These are phyloP conservation scores for Penicillium chermesinum DNA, from an alignment of 495 filamentous ascomycete species.

Conservation along the genomic window DNA sequence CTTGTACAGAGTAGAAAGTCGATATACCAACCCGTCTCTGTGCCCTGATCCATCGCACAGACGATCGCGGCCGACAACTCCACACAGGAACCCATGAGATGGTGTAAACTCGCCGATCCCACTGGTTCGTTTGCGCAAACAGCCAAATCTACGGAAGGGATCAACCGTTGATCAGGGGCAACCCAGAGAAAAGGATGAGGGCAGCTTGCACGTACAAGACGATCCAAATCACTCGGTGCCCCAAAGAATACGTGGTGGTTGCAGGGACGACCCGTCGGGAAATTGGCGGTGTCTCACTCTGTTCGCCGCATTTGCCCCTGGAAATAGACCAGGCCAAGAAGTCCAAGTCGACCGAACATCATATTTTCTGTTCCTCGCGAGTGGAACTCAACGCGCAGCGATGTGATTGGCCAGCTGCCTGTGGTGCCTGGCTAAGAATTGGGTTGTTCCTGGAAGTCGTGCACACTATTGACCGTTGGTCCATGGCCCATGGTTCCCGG, in stretches of 20 bases:
- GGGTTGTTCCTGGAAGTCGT: too few relatives aligned
- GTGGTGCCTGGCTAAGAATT: too few relatives aligned
- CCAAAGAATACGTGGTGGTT: too few relatives aligned
- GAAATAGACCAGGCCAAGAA: background rate
- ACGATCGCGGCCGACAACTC: slow-evolving; percentile 2
- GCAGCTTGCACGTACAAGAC: slow-evolving; percentile 1
- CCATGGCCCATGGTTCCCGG: background rate
- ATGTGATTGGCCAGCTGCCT: background rate
- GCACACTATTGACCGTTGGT: background rate
- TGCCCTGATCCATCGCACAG: background rate
- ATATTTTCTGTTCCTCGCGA: slow-evolving; percentile 3
- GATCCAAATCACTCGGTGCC: background rate
- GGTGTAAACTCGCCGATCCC: slow-evolving; percentile 16
- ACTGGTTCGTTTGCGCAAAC: slow-evolving; percentile 14
- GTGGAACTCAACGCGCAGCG: background rate
- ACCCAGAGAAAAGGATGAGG: background rate
- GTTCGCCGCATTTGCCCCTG: too few relatives aligned
- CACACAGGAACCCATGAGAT: slow-evolving; percentile 10
- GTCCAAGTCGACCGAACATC: background rate
- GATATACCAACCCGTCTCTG: too few relatives aligned
- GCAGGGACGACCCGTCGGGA: too few relatives aligned
- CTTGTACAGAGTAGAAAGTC: too few relatives aligned
- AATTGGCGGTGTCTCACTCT: slow-evolving; percentile 23
- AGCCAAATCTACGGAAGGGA: slow-evolving; percentile 9
- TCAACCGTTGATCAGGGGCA: slow-evolving; percentile 24